Evolutionary conservation across 805 yeast genomes (phyloP), one percentile per base, ranked within the genome.

Genomic region (Monosporozyma solicola): DNA sequence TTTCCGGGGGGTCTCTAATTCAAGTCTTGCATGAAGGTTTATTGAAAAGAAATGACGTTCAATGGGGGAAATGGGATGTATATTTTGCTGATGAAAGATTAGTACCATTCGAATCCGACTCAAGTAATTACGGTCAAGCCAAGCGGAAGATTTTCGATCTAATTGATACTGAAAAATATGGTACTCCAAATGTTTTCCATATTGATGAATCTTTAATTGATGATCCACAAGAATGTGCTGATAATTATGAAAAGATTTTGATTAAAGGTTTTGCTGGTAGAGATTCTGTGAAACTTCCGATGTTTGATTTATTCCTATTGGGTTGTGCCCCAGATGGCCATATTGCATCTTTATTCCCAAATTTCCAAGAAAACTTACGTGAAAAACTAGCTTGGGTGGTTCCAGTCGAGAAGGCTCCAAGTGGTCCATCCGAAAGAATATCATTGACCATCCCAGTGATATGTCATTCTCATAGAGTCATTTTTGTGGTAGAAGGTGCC

Each of bases 271-370:
- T 94, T 73, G 99, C 99, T 10, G 90, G 87, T 51, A 92, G 95
- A 67, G 98, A 94, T 70, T 85, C 96, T 16, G 99, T 94, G 53
- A 90, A 91, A 71, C 77, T 92, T 56, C 99, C 99, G 55, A 83
- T 88, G 81, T 92, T 94, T 72, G 98, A 94, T 69, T 73, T 94
- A 51, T 79, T 94, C 57, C 74, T 94, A 59, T 76, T 94, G 54
- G 99, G 99, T 27, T 92, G 98, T 75, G 99, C 99, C 0, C 98
- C 98, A 2, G 99, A 92, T 69, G 99, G 99, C 24, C 99, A 92
- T 69, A 87, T 89, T 64, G 96, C 97, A 51, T 89, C 96, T n/a
- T 78, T 92, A 53, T 92, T 92, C 75, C 99, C 99, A 24, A 85
- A 85, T 66, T 73, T 72, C 56, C 94, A 87, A 64, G 94, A 87